Conservation (phyloP, 768 basidiomycete species). For the Tricholoma furcatifolium region DNA sequence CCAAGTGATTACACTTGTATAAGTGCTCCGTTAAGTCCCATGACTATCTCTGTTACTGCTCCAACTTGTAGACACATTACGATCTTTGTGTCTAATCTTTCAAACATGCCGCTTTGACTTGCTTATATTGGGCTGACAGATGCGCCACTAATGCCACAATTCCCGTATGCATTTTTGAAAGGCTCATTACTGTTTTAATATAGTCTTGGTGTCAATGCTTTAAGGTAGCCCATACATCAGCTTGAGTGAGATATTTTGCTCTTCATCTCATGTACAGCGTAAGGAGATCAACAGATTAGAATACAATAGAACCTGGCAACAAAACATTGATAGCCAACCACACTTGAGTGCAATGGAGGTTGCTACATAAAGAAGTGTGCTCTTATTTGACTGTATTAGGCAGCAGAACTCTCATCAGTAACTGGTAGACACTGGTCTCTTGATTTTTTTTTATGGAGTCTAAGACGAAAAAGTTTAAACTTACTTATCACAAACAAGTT, state of each 20-base stretch:
- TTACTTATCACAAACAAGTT: not conserved
- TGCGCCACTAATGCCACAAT: no score
- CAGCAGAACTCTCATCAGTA: not conserved
- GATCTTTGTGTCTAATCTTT: no score
- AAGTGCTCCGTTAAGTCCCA: no score
- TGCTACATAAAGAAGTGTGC: not conserved
- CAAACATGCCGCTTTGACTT: no score
- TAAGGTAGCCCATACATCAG: not conserved
- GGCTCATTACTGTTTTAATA: not conserved
- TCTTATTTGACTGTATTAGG: not conserved
- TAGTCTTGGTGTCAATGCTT: not conserved
- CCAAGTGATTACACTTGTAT: no score
- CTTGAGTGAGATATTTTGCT: not conserved
- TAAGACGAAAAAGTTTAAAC: conserved; percentile 2
- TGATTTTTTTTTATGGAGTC: no score
- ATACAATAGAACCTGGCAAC: no score
- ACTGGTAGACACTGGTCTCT: no score
- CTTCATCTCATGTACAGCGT: not conserved
- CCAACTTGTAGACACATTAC: no score
- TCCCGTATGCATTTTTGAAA: no score
- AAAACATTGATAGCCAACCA: not conserved
- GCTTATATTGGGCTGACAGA: no score
- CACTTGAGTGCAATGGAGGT: not conserved
- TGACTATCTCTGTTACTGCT: no score
- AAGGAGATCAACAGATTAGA: not conserved